A percentile compares a stretch with the other conserved stretches of the same genome.
Conservation (phyloP, 2,329 filamentous ascomycete species). For the Macrophomina pseudophaseolina region DNA sequence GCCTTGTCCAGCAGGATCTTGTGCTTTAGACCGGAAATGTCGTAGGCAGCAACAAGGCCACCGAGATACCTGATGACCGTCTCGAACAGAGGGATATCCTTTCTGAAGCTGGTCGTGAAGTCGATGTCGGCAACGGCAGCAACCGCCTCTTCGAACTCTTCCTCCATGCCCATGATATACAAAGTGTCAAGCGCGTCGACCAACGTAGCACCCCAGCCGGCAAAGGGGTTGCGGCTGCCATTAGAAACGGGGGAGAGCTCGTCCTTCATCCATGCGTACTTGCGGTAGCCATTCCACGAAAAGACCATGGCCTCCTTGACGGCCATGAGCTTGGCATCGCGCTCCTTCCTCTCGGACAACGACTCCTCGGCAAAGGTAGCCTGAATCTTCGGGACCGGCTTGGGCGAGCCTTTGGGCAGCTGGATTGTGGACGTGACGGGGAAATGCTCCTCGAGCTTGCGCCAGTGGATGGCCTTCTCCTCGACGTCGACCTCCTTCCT, state of each 20-base stretch:
- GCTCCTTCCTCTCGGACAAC: slow-evolving; percentile 53
- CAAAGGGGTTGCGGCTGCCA: slow-evolving; percentile 77
- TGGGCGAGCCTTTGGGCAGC: slow-evolving; percentile 74
- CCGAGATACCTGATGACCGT: slow-evolving; percentile 74
- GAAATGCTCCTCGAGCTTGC: slow-evolving; percentile 74
- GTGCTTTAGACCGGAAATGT: slow-evolving; percentile 62
- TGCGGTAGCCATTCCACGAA: slow-evolving; percentile 82
- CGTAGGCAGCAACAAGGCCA: slow-evolving; percentile 71
- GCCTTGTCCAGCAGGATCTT: slow-evolving; percentile 65
- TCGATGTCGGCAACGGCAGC: slow-evolving; percentile 64
- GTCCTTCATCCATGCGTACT: slow-evolving; percentile 82
- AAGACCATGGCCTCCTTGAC: slow-evolving; percentile 77
- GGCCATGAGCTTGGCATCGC: slow-evolving; percentile 66
- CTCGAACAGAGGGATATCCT: slow-evolving; percentile 70
- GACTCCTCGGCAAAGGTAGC: slow-evolving; percentile 71
- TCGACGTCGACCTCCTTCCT: slow-evolving; percentile 16
- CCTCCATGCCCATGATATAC: slow-evolving; percentile 71
- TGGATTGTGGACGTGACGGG: slow-evolving; percentile 77
- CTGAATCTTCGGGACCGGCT: slow-evolving; percentile 77
- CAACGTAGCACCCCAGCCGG: slow-evolving; percentile 86
- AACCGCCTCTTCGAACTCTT: slow-evolving; percentile 67
- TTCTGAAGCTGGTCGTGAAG: slow-evolving; percentile 59
- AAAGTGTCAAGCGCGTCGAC: slow-evolving; percentile 77
- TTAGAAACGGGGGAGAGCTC: slow-evolving; percentile 78
- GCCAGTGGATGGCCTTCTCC: slow-evolving; percentile 68